Percentiles rank a stretch among this genome's conserved stretches.
Evolutionary conservation across 768 basidiomycete species (phyloP).

Genomic region (Hericium rajendrae): DNA sequence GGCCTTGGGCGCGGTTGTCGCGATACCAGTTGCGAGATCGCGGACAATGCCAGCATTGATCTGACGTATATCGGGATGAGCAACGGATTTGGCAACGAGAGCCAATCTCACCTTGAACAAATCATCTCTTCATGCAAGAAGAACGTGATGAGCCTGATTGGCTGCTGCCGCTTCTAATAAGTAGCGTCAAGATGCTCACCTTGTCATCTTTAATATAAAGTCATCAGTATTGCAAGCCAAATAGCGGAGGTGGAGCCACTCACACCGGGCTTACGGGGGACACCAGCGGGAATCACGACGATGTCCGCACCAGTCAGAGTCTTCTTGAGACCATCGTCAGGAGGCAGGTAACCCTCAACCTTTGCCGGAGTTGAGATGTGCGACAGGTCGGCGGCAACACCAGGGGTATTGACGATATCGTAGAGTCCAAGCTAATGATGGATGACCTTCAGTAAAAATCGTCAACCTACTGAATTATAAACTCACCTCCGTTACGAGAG

Average conservation of each 20-base stretch:
- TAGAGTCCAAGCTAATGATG: conserved; percentile 63
- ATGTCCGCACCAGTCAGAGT: conserved; percentile 78
- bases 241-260: conserved; percentile 22
- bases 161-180: neutral
- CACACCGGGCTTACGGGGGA: conserved; percentile 91
- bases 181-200: conserved; percentile 24
- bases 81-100: neutral
- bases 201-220: conserved; percentile 33
- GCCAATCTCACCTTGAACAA: conserved; percentile 71
- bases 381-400: conserved; percentile 90
- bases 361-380: conserved; percentile 88
- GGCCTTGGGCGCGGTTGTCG: conserved; percentile 76
- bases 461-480: neutral
- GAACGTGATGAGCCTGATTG: conserved; percentile 7
- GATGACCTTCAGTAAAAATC: neutral
- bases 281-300: conserved; percentile 93
- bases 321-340: conserved; percentile 76
- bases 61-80: conserved; percentile 27
- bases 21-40: conserved; percentile 86
- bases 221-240: neutral
- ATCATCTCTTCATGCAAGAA: conserved; percentile 59
- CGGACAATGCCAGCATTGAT: conserved; percentile 97
- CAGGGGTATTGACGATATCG: conserved; percentile 97
- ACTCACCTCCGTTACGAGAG: conserved; percentile 64
- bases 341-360: conserved; percentile 70